Percentiles rank a stretch among this genome's conserved stretches.
Conservation (phyloP, 2,329 filamentous ascomycete species). For the Coleophoma eucalyptorum region DNA sequence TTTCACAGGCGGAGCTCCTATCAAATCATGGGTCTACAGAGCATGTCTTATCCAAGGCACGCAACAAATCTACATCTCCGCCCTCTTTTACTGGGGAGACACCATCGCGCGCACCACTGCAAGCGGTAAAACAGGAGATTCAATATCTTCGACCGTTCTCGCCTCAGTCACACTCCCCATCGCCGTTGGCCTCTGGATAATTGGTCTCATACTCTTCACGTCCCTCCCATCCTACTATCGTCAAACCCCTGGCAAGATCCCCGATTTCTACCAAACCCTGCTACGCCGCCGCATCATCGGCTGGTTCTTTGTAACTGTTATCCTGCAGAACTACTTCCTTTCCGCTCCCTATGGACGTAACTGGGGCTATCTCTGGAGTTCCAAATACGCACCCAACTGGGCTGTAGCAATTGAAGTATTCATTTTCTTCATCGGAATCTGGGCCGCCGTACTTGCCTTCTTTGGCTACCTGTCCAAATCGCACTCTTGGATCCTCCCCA, state of each 20-base stretch:
- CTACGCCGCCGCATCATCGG: constrained; percentile 58
- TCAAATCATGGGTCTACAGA: constrained; percentile 61
- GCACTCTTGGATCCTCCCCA: constrained; percentile 62
- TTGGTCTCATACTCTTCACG: constrained; percentile 50
- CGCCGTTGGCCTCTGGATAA: constrained; percentile 48
- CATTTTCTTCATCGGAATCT: constrained; percentile 48
- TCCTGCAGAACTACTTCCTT: constrained; percentile 65
- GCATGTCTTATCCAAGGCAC: constrained; percentile 62
- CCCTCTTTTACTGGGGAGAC: constrained; percentile 64
- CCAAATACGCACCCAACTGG: constrained; percentile 45
- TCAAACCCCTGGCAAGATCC: constrained; percentile 56
- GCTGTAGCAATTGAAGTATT: constrained; percentile 50
- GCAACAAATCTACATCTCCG: constrained; percentile 61
- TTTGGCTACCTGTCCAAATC: constrained; percentile 53
- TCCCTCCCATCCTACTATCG: constrained; percentile 64
- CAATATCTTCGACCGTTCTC: neutral
- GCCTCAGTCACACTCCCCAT: constrained; percentile 51
- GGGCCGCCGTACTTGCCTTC: constrained; percentile 45
- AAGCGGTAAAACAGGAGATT: constrained; percentile 37
- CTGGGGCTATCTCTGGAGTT: constrained; percentile 44
- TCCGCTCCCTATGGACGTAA: constrained; percentile 62
- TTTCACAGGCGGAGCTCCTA: constrained; percentile 45
- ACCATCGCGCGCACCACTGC: neutral
- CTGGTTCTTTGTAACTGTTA: constrained; percentile 61
- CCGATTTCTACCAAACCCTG: constrained; percentile 59